These are phyloP conservation scores for Ophiostoma himal-ulmi DNA, from an alignment of 2,329 filamentous ascomycete species.

Conservation along the genomic window DNA sequence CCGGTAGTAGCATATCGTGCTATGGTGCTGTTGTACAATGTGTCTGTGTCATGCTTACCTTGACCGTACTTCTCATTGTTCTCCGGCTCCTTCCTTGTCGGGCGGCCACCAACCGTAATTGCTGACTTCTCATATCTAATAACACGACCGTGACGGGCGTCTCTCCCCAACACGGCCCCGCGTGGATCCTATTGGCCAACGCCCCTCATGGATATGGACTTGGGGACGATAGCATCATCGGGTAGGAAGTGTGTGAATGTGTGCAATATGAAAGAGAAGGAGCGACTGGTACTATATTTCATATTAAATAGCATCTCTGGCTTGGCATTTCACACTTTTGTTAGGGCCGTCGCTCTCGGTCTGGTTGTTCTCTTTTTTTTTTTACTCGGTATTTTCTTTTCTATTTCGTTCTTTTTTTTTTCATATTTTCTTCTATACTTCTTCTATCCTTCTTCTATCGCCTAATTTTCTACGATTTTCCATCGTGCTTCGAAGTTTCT, in stretches of 20 bases:
- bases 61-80: no score
- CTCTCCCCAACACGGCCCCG: neutral
- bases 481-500: neutral
- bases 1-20: neutral
- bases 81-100: neutral
- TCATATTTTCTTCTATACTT: neutral
- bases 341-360: neutral
- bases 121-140: no score
- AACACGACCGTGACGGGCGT: neutral
- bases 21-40: neutral
- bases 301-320: neutral
- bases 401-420: neutral
- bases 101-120: neutral
- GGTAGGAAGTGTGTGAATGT: neutral
- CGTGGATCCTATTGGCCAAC: conserved; percentile 26
- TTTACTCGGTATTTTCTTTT: neutral
- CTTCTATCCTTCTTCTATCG: neutral
- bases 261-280: neutral
- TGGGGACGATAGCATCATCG: conserved; percentile 25
- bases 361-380: neutral
- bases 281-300: neutral
- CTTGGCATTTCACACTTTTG: neutral
- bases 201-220: conserved; percentile 16
- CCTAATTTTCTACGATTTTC: no score
- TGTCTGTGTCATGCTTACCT: neutral